Evolutionary conservation across 2,329 filamentous ascomycete species (phyloP).

Genomic region (Acrocalymma vagum): DNA sequence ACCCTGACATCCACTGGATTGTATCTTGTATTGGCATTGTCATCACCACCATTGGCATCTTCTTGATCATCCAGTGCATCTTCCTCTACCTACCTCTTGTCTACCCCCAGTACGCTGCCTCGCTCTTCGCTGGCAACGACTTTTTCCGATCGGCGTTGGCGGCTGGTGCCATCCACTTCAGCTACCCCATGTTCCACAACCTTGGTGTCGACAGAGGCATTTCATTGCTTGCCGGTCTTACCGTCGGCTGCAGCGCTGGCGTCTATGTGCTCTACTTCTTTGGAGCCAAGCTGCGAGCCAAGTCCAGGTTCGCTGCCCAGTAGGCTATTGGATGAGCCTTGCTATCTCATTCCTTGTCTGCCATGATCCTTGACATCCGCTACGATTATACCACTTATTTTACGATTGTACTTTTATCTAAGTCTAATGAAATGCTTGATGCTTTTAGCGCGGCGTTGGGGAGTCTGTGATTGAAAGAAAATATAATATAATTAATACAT

Average conservation of each 20-base stretch:
- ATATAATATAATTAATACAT: no score
- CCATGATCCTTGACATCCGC: no score
- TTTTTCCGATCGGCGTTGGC: slow-evolving; percentile 65
- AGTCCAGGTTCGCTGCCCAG: slow-evolving; percentile 41
- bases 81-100: slow-evolving; percentile 72
- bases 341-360: no score
- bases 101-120: slow-evolving; percentile 59
- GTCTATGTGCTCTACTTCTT: slow-evolving; percentile 63
- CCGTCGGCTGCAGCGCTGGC: slow-evolving; percentile 40
- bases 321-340: no score
- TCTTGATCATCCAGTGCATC: slow-evolving; percentile 57
- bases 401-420: no score
- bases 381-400: no score
- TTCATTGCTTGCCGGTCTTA: slow-evolving; percentile 60
- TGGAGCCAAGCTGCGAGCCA: slow-evolving; percentile 38
- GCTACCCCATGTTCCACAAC: slow-evolving; percentile 66
- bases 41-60: slow-evolving; percentile 57
- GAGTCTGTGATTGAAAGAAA: no score
- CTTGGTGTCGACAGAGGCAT: slow-evolving; percentile 67
- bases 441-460: no score
- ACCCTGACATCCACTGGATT: slow-evolving; percentile 66
- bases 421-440: no score
- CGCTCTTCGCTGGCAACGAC: slow-evolving; percentile 70
- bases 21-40: slow-evolving; percentile 62
- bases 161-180: slow-evolving; percentile 67